These are phyloP conservation scores for Ustilago crameri DNA, from an alignment of 1,284 basidiomycete genomes.

Conservation along the genomic window DNA sequence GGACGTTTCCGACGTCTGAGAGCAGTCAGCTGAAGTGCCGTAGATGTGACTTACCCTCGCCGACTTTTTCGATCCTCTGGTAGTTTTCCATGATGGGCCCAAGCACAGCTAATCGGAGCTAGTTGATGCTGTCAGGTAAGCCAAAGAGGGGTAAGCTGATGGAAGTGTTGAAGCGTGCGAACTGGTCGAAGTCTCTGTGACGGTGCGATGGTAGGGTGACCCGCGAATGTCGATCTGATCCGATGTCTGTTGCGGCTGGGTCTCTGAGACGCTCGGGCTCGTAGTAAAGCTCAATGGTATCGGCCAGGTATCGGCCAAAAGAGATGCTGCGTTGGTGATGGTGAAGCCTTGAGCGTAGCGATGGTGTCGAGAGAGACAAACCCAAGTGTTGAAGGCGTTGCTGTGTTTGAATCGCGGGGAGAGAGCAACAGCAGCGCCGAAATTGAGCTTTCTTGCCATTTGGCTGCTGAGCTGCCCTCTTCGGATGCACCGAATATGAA, in stretches of 20 bases:
- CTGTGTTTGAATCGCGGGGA: slow-evolving; percentile 1
- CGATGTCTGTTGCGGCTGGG: too few species aligned
- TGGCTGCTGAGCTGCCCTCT: slow-evolving; percentile 1
- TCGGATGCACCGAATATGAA: slow-evolving; percentile 18
- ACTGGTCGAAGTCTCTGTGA: too few species aligned
- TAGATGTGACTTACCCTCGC: slow-evolving; percentile 52
- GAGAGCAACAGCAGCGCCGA: neutral
- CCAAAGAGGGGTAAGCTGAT: too few species aligned
- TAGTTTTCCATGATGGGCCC: slow-evolving; percentile 70
- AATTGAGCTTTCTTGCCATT: neutral
- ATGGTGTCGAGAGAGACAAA: neutral
- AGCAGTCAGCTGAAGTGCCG: neutral
- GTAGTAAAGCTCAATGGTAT: too few species aligned
- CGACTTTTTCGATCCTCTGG: slow-evolving; percentile 80
- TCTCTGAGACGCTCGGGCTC: too few species aligned
- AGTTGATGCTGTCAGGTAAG: neutral
- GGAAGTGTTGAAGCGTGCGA: too few species aligned
- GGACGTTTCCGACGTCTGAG: too few species aligned
- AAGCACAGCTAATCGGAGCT: neutral
- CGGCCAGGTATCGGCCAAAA: too few species aligned
- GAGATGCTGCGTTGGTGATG: too few species aligned
- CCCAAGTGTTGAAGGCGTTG: too few species aligned
- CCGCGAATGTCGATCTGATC: too few species aligned
- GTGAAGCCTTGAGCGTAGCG: neutral
- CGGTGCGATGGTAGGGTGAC: too few species aligned